phyloP scores from a whole-genome alignment of 257 asterid species.

The Knoxia roxburghii region DNA sequence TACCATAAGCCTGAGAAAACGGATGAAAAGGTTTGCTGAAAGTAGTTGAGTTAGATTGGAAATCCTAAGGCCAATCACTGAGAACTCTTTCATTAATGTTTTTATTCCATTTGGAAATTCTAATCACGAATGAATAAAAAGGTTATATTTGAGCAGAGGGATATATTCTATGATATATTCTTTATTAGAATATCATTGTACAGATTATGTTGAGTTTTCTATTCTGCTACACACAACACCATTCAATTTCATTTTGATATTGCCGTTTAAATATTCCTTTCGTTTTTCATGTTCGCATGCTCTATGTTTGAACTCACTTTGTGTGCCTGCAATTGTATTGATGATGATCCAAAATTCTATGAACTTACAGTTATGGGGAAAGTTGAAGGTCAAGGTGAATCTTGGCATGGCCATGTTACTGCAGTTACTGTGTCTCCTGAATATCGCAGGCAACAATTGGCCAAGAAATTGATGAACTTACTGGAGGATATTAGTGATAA shows the following conservation, averaged over 20 bases:
- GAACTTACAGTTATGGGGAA: constrained; percentile 81
- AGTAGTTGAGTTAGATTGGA: neutral
- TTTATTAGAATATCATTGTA: neutral
- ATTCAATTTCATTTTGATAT: neutral
- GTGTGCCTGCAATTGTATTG: neutral
- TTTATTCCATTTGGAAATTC: neutral
- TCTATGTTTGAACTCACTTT: neutral
- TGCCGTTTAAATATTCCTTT: neutral
- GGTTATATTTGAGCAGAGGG: neutral
- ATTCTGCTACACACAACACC: neutral
- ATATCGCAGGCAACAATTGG: constrained; percentile 88
- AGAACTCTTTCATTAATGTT: neutral
- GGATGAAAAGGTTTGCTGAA: neutral
- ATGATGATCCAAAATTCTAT: neutral
- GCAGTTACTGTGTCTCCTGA: constrained; percentile 95
- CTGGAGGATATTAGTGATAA: constrained; percentile 88
- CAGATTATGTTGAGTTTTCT: neutral
- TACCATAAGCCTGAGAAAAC: neutral
- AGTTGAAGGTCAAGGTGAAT: constrained; percentile 98
- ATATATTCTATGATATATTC: neutral
- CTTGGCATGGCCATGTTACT: constrained; percentile 99
- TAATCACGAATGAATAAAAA: neutral
- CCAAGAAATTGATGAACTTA: constrained; percentile 88
- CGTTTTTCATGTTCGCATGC: neutral
- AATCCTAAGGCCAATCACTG: neutral